A percentile compares a stretch with the other conserved stretches of the same genome.
Evolutionary conservation across 495 filamentous ascomycete species (phyloP).

Genomic region (Podospora tetraspora): DNA sequence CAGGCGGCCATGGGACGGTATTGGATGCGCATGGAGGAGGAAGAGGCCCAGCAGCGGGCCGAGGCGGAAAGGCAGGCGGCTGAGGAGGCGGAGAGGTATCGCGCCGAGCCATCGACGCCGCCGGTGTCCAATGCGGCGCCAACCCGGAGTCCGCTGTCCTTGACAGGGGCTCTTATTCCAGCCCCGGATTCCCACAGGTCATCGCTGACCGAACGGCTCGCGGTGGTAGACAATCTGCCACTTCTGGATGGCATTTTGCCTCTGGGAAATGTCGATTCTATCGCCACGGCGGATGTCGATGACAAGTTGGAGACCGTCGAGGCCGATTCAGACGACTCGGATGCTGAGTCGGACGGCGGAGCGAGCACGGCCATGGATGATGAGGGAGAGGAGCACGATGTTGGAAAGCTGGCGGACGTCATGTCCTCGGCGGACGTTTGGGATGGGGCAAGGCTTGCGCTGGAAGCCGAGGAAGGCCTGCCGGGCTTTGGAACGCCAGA

Average conservation of each 20-base stretch:
- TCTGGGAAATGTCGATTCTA: slow-evolving; percentile 14
- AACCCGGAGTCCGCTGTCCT: background rate
- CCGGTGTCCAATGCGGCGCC: background rate
- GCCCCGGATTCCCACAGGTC: background rate
- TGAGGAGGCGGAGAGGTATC: slow-evolving; percentile 30
- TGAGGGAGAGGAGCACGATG: background rate
- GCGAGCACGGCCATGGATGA: slow-evolving; percentile 9
- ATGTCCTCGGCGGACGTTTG: background rate
- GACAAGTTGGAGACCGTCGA: slow-evolving; percentile 15
- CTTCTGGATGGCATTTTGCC: slow-evolving; percentile 7
- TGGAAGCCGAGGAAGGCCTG: background rate
- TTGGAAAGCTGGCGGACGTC: background rate
- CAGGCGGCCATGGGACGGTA: slow-evolving; percentile 33
- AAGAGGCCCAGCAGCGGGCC: slow-evolving; percentile 27
- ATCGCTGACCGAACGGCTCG: slow-evolving; percentile 4
- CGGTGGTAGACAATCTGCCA: slow-evolving; percentile 13
- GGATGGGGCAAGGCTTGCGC: background rate
- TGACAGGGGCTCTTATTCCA: background rate
- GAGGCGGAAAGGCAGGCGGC: slow-evolving; percentile 26
- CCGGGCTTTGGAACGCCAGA: background rate
- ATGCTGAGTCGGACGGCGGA: slow-evolving; percentile 10
- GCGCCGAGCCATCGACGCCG: slow-evolving; percentile 24
- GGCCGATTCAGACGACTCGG: slow-evolving; percentile 11
- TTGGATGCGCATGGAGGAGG: slow-evolving; percentile 32
- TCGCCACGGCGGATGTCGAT: slow-evolving; percentile 13